Evolutionary conservation across 2,329 filamentous ascomycete species (phyloP).

Genomic region (Sporothrix humicola): DNA sequence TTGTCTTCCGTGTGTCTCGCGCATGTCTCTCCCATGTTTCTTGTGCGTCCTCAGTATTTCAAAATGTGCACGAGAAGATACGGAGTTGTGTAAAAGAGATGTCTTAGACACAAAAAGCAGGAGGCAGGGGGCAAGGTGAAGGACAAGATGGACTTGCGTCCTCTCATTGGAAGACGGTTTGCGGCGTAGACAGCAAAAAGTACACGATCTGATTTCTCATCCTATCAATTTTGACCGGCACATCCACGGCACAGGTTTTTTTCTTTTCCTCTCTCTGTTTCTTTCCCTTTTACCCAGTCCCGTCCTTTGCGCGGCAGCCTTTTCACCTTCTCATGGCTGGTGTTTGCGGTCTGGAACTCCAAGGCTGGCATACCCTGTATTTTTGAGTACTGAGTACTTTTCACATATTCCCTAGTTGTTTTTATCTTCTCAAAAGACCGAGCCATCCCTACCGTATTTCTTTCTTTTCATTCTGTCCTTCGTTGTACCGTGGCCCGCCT

Average conservation of each 20-base stretch:
- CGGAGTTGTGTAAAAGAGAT: background rate
- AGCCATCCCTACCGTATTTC: conserved; percentile 1
- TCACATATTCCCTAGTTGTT: too few species aligned
- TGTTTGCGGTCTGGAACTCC: background rate
- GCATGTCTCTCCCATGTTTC: conserved; percentile 4
- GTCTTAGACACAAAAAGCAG: conserved; percentile 21
- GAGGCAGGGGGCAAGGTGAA: conserved; percentile 5
- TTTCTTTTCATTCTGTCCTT: background rate
- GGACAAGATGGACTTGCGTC: too few species aligned
- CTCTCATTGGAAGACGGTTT: too few species aligned
- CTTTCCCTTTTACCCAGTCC: conserved; percentile 6
- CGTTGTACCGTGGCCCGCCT: conserved; percentile 1
- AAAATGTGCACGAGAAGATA: background rate
- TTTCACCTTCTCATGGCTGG: background rate
- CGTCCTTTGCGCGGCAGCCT: background rate
- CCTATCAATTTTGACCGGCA: too few species aligned
- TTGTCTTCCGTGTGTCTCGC: conserved; percentile 10
- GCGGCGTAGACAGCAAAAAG: too few species aligned
- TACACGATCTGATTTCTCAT: background rate
- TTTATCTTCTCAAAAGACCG: background rate
- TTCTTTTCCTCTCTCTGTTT: too few species aligned
- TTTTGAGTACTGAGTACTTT: background rate
- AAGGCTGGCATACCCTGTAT: background rate
- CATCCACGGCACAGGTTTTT: too few species aligned
- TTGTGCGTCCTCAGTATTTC: background rate